These are phyloP conservation scores for Fusarium haematococcum DNA, from an alignment of 2,329 filamentous ascomycete species.

Conservation along the genomic window DNA sequence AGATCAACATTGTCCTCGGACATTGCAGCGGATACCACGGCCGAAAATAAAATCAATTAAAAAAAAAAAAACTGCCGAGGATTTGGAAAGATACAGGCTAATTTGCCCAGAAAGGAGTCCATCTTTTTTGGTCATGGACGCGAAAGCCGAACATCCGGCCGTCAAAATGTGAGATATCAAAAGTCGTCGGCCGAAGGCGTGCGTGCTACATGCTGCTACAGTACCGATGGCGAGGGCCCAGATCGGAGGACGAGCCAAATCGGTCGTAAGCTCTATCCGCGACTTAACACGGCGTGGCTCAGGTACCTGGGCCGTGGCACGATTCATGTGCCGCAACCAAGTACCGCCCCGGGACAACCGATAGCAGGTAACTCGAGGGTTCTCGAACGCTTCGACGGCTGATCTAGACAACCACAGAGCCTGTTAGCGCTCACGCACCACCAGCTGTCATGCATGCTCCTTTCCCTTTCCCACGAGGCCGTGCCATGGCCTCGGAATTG, in stretches of 20 bases:
- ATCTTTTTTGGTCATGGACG: not conserved
- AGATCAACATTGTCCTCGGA: constrained; percentile 23
- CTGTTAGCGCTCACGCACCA: constrained; percentile 32
- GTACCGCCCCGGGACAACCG: constrained; percentile 27
- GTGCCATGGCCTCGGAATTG: constrained; percentile 22
- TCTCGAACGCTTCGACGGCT: constrained; percentile 33
- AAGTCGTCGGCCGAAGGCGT: constrained; percentile 27
- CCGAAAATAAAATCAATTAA: not conserved
- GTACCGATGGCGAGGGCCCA: constrained; percentile 7
- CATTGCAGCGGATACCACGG: constrained; percentile 16
- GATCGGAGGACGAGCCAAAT: constrained; percentile 25
- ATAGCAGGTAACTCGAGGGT: constrained; percentile 20
- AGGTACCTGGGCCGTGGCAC: constrained; percentile 4
- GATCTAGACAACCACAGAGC: constrained; percentile 18
- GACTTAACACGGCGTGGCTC: constrained; percentile 12
- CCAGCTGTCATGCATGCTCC: constrained; percentile 26
- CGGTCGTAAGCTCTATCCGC: constrained; percentile 9
- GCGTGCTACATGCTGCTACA: too few relatives aligned
- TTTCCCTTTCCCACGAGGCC: constrained; percentile 4
- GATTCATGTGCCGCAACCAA: constrained; percentile 5
- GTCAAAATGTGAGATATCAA: constrained; percentile 9
- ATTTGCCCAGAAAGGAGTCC: not conserved
- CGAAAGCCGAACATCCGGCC: not conserved
- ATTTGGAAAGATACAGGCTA: not conserved
- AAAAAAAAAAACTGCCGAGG: constrained; percentile 25